Percentiles rank a stretch among this genome's conserved stretches.
phyloP scores from a whole-genome alignment of 164 flowering plant species.

The grape (Vitis vinifera) region ASM3070453v1 NC_081807.1:4968001-4968500 shows the following conservation, averaged over 20 bases:
- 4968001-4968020: constrained; percentile 53
- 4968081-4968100: constrained; percentile 60
- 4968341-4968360: too few species aligned
- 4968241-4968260: constrained; percentile 60
- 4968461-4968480: too few species aligned
- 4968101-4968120: constrained; percentile 48
- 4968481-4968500: too few species aligned
- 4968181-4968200: constrained; percentile 40
- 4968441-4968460: too few species aligned
- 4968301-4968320: background rate
- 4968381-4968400: too few species aligned
- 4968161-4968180: constrained; percentile 48
- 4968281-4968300: constrained; percentile 59
- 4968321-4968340: too few species aligned
- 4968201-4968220: constrained; percentile 57
- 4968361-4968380: too few species aligned
- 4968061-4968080: constrained; percentile 37
- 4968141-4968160: constrained; percentile 40
- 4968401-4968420: too few species aligned
- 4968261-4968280: constrained; percentile 60
- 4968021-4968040: constrained; percentile 34
- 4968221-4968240: constrained; percentile 65
- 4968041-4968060: constrained; percentile 61
- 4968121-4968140: constrained; percentile 77
- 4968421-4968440: too few species aligned